A percentile compares a stretch with the other conserved stretches of the same genome.
Conservation (phyloP, 805 yeast species). For the Candida vaughaniae region DNA sequence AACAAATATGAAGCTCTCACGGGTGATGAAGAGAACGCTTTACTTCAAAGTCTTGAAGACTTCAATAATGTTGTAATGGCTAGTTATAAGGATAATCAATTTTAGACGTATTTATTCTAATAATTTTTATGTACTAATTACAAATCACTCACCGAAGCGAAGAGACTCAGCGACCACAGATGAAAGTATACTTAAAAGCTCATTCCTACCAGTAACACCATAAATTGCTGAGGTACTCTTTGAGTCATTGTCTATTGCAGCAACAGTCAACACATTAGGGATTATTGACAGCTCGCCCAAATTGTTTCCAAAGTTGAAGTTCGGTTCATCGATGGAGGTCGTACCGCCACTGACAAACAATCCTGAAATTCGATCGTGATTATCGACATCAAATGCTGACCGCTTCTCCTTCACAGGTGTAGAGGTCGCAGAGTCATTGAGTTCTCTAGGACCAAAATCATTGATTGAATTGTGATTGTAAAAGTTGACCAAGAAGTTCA, state of each 20-base stretch:
- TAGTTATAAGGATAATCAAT: conserved; percentile 50
- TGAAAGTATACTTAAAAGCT: conserved; percentile 54
- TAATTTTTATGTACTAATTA: too few species aligned
- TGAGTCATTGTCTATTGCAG: conserved; percentile 45
- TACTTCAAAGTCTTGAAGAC: conserved; percentile 50
- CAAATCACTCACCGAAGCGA: too few species aligned
- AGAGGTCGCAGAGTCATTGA: conserved; percentile 11
- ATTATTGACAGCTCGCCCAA: conserved; percentile 35
- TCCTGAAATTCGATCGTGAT: conserved; percentile 5
- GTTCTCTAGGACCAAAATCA: conserved; percentile 23
- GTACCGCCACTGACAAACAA: conserved; percentile 64
- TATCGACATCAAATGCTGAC: neutral
- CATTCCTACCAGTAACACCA: conserved; percentile 68
- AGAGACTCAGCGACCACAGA: too few species aligned
- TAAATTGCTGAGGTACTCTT: conserved; percentile 57
- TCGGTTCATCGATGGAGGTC: conserved; percentile 67
- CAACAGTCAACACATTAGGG: conserved; percentile 57
- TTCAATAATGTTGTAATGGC: conserved; percentile 52
- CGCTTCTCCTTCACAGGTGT: conserved; percentile 12
- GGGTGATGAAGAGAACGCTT: conserved; percentile 43
- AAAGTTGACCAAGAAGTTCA: conserved; percentile 48
- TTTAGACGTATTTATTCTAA: too few species aligned
- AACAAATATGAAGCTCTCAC: conserved; percentile 43
- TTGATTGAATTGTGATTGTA: conserved; percentile 26
- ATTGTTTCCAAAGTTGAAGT: conserved; percentile 53